phyloP scores from a whole-genome alignment of 2,329 filamentous ascomycete species.

The Corinectria fuckeliana region DNA sequence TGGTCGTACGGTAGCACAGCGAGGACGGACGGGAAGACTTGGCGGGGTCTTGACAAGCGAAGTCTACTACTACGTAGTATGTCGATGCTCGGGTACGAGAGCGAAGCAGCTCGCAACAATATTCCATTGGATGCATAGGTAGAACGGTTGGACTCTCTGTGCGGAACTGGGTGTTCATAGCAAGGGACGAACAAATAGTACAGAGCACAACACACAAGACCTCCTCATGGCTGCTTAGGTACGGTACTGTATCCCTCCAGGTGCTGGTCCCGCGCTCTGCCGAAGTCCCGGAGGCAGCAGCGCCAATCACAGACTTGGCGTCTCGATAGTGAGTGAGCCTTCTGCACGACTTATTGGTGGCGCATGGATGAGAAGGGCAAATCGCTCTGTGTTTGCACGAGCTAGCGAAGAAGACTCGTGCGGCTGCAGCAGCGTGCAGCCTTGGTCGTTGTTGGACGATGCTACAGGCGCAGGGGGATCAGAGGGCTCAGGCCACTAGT shows the following conservation, averaged over 20 bases:
- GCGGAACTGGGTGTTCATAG: background rate
- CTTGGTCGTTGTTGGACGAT: background rate
- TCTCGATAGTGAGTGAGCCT: conserved; percentile 1
- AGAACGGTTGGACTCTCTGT: no score
- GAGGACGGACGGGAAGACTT: background rate
- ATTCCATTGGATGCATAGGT: no score
- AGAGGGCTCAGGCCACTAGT: conserved; percentile 36
- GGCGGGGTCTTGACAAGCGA: background rate
- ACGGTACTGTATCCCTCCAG: conserved; percentile 25
- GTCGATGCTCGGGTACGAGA: background rate
- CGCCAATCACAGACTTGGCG: conserved; percentile 23
- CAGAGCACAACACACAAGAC: conserved; percentile 15
- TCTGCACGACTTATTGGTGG: conserved; percentile 21
- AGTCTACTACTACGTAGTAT: background rate
- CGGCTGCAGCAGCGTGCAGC: background rate
- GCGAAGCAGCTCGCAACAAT: background rate
- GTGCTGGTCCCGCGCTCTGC: conserved; percentile 15
- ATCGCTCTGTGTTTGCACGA: conserved; percentile 21
- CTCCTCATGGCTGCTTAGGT: no score
- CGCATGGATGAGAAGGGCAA: conserved; percentile 3
- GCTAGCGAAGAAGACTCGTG: conserved; percentile 15
- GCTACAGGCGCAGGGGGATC: conserved; percentile 20
- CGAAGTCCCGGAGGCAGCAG: conserved; percentile 15
- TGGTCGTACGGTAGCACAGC: background rate
- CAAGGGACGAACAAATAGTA: background rate